Base-by-base conservation (phyloP, 495 filamentous ascomycete genomes). In the Aspergillus baeticus region DNA sequence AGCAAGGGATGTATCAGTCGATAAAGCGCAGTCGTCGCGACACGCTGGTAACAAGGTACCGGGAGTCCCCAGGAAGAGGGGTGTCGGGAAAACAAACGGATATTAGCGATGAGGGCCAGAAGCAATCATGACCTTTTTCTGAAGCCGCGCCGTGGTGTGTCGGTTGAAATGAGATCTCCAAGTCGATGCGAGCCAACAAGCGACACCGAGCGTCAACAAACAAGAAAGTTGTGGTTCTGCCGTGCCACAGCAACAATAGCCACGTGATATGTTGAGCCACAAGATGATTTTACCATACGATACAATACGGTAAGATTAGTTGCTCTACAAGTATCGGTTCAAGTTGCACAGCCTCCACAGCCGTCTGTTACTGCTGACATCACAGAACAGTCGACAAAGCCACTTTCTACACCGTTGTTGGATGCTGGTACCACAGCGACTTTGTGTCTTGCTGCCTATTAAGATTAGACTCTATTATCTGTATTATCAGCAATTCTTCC, bases 181-280 rank as follows among this genome's bases (percentile, higher is more conserved):
- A 3, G n/a, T n/a, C n/a, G n/a, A 17, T 22, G n/a, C 26, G 26
- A 29, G 8, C 31, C 36, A 18, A 50, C 31, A 37, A 8, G 26
- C n/a, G 22, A 29, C 13, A 43, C 21, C 41, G 31, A 39, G 18
- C 43, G 54, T 57, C 54, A 57, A 57, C 45, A 57, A 57, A 57
- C 54, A 57, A 57, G 44, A 48, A 55, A 44, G 42, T n/a, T 46
- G 29, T 41, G 53, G 43, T 57, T 50, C 54, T 11, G 45, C 45
- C 21, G 45, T 50, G 54, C 54, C 54, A 44, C 45, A 57, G 54
- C 43, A 57, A 50, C 33, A 22, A 17, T 10, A 20, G 31, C 43
- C 54, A 57, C 54, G 17, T 57, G 54, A 50, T n/a, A n/a, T 43
- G 6, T 43, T 23, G 15, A 55, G 52, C 52, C 52, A 55, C 52